Evolutionary conservation across 2,329 filamentous ascomycete genomes (phyloP).

Genomic region (Stagonosporopsis chrysanthemi): DNA sequence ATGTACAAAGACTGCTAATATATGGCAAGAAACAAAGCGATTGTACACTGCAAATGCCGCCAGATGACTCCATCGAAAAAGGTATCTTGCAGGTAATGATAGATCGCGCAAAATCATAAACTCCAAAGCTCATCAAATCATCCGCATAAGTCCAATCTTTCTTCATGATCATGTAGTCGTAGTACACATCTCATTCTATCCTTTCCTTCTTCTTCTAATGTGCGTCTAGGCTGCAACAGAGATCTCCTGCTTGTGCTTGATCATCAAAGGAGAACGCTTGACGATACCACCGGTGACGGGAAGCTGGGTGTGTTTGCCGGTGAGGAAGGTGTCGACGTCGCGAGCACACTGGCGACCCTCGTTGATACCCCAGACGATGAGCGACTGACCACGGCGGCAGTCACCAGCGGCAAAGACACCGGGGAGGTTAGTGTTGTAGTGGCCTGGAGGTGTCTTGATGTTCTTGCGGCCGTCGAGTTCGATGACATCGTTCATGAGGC

Average conservation of each 20-base stretch:
- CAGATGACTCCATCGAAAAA: conserved; percentile 44
- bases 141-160: conserved; percentile 18
- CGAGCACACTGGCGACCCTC: conserved; percentile 92
- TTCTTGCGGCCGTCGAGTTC: conserved; percentile 95
- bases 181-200: conserved; percentile 6
- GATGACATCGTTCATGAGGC: conserved; percentile 83
- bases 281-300: conserved; percentile 94
- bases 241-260: conserved; percentile 36
- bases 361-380: conserved; percentile 99
- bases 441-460: conserved; percentile 88
- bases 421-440: conserved; percentile 86
- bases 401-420: conserved; percentile 95
- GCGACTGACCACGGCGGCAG: conserved; percentile 90
- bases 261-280: conserved; percentile 57
- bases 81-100: conserved; percentile 49
- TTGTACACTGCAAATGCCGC: conserved; percentile 43
- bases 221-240: conserved; percentile 6
- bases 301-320: conserved; percentile 74
- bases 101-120: conserved; percentile 24
- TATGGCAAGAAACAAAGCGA: conserved; percentile 20
- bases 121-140: conserved; percentile 22
- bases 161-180: conserved; percentile 17
- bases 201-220: background rate
- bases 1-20: conserved; percentile 19
- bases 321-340: conserved; percentile 88